Percentiles rank a stretch among this genome's conserved stretches.
These are phyloP conservation scores for Dendrostoma leiphaemia DNA, from an alignment of 2,329 filamentous ascomycete species.

Conservation along the genomic window DNA sequence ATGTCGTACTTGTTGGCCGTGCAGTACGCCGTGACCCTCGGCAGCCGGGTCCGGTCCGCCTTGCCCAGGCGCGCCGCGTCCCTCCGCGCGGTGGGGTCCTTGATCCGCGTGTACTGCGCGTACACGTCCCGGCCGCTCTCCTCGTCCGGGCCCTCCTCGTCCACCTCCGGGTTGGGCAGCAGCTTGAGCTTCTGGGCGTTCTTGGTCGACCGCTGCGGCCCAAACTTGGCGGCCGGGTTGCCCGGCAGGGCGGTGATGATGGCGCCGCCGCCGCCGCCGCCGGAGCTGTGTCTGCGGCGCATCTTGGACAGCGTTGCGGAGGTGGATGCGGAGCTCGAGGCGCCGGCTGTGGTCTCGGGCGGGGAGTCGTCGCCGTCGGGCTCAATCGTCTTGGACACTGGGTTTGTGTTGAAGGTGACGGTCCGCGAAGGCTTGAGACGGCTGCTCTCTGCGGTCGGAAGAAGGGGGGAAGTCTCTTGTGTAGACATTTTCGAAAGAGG, in stretches of 20 bases:
- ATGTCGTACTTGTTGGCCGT: constrained; percentile 90
- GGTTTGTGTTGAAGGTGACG: constrained; percentile 76
- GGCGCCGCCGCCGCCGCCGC: constrained; percentile 70
- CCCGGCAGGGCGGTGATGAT: constrained; percentile 43
- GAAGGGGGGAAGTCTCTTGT: constrained; percentile 24
- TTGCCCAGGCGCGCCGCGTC: constrained; percentile 93
- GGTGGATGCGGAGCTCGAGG: constrained; percentile 28
- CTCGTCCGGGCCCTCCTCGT: constrained; percentile 74
- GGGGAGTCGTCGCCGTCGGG: constrained; percentile 36
- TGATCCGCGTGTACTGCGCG: constrained; percentile 95
- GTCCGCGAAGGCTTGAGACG: constrained; percentile 54
- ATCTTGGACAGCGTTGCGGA: constrained; percentile 82
- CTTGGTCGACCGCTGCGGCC: constrained; percentile 91
- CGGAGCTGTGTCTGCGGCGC: constrained; percentile 80
- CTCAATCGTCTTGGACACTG: constrained; percentile 60
- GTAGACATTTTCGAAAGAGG: constrained; percentile 11
- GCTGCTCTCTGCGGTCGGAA: constrained; percentile 23
- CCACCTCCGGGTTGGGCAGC: constrained; percentile 85
- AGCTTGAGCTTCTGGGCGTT: constrained; percentile 96
- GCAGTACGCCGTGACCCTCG: constrained; percentile 93
- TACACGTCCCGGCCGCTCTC: constrained; percentile 95
- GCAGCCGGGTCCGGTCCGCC: constrained; percentile 82
- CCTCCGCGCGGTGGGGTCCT: constrained; percentile 87
- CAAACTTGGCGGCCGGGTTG: constrained; percentile 66
- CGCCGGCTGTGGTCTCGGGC: constrained; percentile 24